Evolutionary conservation across 768 basidiomycete species (phyloP), one percentile per base, ranked within the genome.

Genomic region (Trametes gibbosa): DNA sequence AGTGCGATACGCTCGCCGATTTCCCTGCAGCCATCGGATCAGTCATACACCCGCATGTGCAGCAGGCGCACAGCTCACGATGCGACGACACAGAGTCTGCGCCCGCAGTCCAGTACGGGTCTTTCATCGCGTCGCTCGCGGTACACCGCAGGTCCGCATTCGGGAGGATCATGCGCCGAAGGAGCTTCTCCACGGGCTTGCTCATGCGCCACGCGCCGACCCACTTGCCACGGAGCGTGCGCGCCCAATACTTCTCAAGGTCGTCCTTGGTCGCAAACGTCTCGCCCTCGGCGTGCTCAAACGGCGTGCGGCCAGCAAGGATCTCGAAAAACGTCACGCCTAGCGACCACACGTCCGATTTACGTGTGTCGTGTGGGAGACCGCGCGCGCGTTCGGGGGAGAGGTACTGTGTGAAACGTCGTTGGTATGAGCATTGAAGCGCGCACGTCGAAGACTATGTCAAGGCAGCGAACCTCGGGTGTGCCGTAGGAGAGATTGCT

Each of bases 251-350:
- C 53, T 80, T 80, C 69, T 92, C 87, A 24, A 96, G 73, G 63
- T 92, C 90, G 42, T 90, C 91, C 66, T 88, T 86, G 14, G 85
- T 88, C 8, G 80, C 75, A 63, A 95, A 88, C 59, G 87, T 81
- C 67, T 95, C 91, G 7, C 85, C 84, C 63, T 92, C 90, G 40
- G 83, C 81, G 62, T 89, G 70, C 70, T 95, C 90, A 68, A 98
- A 98, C 1, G 95, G 95, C 1, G 96, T 98, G 10, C 96, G 82
- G 0, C 95, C 95, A 23, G 87, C 77, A 32, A 98, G 81, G 61
- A 99, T 90, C 72, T 99, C 96, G 70, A 97, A 99, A 71, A 98
- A 90, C 0, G 95, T 92, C 25, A 96, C 77, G 47, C 88, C 89
- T 2, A 91, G 84, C n/a, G 89, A 85, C 87, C 89, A 92, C 45